A percentile compares a stretch with the other conserved stretches of the same genome.
These are phyloP conservation scores for Cryptococcus sp. DNA, from an alignment of 1,284 basidiomycete genomes.

Conservation along the genomic window DNA sequence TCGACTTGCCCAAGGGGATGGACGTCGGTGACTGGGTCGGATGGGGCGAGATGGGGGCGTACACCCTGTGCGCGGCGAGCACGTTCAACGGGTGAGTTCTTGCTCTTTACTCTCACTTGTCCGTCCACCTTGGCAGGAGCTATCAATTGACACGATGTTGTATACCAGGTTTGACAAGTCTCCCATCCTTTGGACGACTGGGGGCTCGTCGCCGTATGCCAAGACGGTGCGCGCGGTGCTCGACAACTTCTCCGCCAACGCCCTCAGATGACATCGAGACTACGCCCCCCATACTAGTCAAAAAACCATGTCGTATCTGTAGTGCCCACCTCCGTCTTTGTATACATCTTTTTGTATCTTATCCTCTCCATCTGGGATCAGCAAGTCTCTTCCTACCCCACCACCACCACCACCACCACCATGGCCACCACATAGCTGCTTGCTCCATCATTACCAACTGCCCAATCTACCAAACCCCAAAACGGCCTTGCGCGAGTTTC, in stretches of 20 bases:
- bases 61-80: slow-evolving; percentile 85
- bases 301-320: no score
- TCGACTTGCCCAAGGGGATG: slow-evolving; percentile 62
- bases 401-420: no score
- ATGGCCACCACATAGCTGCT: no score
- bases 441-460: no score
- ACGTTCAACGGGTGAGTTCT: slow-evolving; percentile 70
- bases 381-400: no score
- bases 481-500: no score
- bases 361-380: no score
- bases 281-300: slow-evolving; percentile 24
- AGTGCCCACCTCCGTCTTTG: no score
- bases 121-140: background rate
- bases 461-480: no score
- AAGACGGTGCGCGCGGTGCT: slow-evolving; percentile 35
- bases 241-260: slow-evolving; percentile 27
- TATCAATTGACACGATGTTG: background rate
- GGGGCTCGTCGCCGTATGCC: slow-evolving; percentile 30
- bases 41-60: slow-evolving; percentile 89
- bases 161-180: slow-evolving; percentile 36
- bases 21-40: slow-evolving; percentile 87
- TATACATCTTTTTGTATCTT: no score
- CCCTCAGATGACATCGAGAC: slow-evolving; percentile 39
- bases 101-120: background rate
- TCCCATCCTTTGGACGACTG: slow-evolving; percentile 47